Evolutionary conservation across 305 asterid species (phyloP), one percentile per base, ranked within the genome.

Genomic region (Fraxinus xanthoxyloides): DNA sequence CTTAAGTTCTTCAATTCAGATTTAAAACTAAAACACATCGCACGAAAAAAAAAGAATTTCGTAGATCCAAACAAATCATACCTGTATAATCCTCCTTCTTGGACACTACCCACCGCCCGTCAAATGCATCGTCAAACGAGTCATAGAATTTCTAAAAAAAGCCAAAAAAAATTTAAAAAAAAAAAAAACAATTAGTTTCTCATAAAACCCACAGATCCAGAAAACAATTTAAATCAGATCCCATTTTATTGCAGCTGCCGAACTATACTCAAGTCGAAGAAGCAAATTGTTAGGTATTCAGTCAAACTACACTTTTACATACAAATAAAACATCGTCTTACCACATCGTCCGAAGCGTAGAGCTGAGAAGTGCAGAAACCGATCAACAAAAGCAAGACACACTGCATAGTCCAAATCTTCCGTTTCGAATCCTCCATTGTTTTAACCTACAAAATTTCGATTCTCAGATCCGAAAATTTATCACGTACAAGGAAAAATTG

Each of bases 51-150:
- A 51, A 17, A 4, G 3, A n/a, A 54, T n/a, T 54, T 54, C 65
- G 7, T n/a, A 54, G 65, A 54, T 54, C 24, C 65, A 54, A 54
- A n/a, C 24, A 54, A n/a, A 54, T 17, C 24, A n/a, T n/a, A 89
- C 92, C 90, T 78, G 79, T 79, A 84, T 85, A 89, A 4, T 89
- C 92, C 43, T 87, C 90, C 79, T 89, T 87, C 75, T 84, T 83
- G 51, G 92, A 89, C 19, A 79, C 89, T 1, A 82, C 63, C 92
- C 92, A 89, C 61, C 85, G 65, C 23, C 90, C 90, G 19, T 85
- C 90, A 21, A 89, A 87, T n/a, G 85, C 72, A 54, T 87, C 89
- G 48, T 89, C 90, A 73, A 89, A 89, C 31, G 90, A 82, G 63
- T 89, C 92, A 54, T 89, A 85, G 30, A 87, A 82, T 78, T 48